phyloP scores from a whole-genome alignment of 371 early-diverging fungal species.

The Massospora cicadina region DNA sequence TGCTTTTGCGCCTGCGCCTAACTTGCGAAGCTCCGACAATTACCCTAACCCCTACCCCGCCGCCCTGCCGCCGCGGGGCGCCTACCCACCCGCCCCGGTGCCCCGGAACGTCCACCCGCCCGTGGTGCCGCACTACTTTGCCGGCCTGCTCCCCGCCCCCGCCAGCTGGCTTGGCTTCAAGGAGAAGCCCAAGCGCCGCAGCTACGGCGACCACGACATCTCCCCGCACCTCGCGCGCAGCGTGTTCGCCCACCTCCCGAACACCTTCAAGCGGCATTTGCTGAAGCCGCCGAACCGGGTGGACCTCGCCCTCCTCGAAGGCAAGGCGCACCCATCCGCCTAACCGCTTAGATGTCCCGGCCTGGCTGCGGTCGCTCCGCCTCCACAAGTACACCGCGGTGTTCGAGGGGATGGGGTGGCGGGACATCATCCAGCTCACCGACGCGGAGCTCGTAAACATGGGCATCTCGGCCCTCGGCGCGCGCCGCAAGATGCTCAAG shows the following conservation, averaged over 20 bases:
- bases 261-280: neutral
- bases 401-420: constrained; percentile 76
- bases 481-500: constrained; percentile 84
- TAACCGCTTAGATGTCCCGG: constrained; percentile 58
- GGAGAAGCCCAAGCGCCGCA: neutral
- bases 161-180: neutral
- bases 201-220: neutral
- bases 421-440: constrained; percentile 61
- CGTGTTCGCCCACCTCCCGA: neutral
- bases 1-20: neutral
- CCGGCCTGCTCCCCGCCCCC: neutral
- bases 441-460: constrained; percentile 65
- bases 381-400: constrained; percentile 84
- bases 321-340: neutral
- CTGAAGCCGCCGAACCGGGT: constrained; percentile 4
- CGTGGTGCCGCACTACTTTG: neutral
- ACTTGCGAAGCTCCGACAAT: neutral
- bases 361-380: constrained; percentile 76
- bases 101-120: neutral
- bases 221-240: neutral
- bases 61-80: neutral
- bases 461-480: constrained; percentile 87
- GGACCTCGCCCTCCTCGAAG: constrained; percentile 6
- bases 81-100: neutral
- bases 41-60: neutral